phyloP scores from a whole-genome alignment of 331 rosid genomes.

The Phaseolus coccineus region DNA sequence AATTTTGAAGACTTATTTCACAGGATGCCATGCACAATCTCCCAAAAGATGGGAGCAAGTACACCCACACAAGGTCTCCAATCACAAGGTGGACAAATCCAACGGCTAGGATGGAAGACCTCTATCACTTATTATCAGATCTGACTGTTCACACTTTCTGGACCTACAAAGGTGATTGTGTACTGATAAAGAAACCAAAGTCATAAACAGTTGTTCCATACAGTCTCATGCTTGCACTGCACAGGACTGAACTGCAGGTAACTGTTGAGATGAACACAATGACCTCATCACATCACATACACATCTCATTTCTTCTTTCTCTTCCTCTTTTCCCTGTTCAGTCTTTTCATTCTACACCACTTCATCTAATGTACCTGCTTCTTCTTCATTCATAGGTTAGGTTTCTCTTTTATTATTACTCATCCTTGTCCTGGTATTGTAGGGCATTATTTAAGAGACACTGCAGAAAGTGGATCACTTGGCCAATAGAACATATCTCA shows the following conservation, averaged over 20 bases:
- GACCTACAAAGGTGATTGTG: neutral
- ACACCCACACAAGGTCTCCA: neutral
- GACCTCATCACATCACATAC: slow-evolving; percentile 39
- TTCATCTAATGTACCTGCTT: neutral
- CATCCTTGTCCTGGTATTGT: neutral
- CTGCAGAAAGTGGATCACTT: neutral
- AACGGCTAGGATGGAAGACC: neutral
- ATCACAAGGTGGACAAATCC: neutral
- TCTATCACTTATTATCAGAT: neutral
- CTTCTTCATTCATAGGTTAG: neutral
- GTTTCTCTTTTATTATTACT: too few relatives aligned
- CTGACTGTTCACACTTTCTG: neutral
- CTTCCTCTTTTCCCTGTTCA: slow-evolving; percentile 28
- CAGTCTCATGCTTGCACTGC: neutral
- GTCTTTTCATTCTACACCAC: slow-evolving; percentile 44
- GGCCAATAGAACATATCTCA: slow-evolving; percentile 4
- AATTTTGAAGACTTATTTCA: too few relatives aligned
- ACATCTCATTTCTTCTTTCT: neutral
- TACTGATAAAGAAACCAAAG: slow-evolving; percentile 1
- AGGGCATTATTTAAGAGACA: neutral
- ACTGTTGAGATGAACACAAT: slow-evolving; percentile 40
- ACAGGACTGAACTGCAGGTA: neutral
- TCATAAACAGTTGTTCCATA: slow-evolving; percentile 14
- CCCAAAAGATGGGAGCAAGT: slow-evolving; percentile 15
- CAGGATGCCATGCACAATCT: neutral